Conservation (phyloP, 2,329 filamentous ascomycete genomes). For the Furcasterigmium furcatum region DNA sequence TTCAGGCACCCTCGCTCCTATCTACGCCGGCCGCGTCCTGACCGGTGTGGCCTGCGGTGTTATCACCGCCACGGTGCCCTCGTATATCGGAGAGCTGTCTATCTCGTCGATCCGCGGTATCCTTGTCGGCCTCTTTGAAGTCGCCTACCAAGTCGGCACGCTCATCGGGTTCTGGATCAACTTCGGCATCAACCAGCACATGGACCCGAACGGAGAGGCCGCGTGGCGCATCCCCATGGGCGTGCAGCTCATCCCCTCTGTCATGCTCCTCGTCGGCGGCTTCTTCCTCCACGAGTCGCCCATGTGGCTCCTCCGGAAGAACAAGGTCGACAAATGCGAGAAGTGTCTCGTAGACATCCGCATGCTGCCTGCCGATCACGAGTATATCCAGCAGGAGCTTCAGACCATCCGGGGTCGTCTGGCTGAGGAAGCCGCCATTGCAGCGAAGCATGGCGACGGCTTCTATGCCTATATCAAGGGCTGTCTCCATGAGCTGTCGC, state of each 20-base stretch:
- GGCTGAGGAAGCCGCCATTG: slow-evolving; percentile 27
- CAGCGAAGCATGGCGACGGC: slow-evolving; percentile 26
- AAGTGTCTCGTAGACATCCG: slow-evolving; percentile 38
- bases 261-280: slow-evolving; percentile 37
- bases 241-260: slow-evolving; percentile 40
- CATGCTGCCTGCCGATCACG: slow-evolving; percentile 35
- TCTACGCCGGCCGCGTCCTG: slow-evolving; percentile 52
- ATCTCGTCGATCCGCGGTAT: slow-evolving; percentile 55
- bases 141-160: slow-evolving; percentile 51
- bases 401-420: slow-evolving; percentile 37
- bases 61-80: slow-evolving; percentile 54
- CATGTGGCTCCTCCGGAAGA: slow-evolving; percentile 16
- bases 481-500: slow-evolving; percentile 27
- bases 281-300: slow-evolving; percentile 30
- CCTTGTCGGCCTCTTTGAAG: slow-evolving; percentile 49
- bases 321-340: slow-evolving; percentile 15
- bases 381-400: slow-evolving; percentile 44
- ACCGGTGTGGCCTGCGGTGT: too few species aligned
- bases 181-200: slow-evolving; percentile 37
- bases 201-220: slow-evolving; percentile 24
- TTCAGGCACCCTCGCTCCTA: slow-evolving; percentile 34
- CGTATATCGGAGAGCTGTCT: slow-evolving; percentile 62
- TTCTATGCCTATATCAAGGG: slow-evolving; percentile 29
- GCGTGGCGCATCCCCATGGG: slow-evolving; percentile 48
- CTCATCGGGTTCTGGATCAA: slow-evolving; percentile 51